Base-by-base conservation (phyloP, 768 basidiomycete genomes). In the Russula lepida region DNA sequence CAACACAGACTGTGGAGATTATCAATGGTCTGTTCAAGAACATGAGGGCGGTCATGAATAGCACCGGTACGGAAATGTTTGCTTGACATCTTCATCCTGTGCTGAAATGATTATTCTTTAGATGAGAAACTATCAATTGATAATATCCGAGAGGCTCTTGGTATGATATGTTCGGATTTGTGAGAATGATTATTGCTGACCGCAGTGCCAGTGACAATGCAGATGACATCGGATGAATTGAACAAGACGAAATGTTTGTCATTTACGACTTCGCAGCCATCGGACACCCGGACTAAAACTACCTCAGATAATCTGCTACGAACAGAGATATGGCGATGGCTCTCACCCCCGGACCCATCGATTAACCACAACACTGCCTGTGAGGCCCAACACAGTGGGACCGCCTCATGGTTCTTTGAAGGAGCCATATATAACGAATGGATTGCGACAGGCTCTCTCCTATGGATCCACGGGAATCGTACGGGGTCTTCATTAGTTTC, bases 391-490 rank as follows among this genome's bases (percentile, higher is more conserved):
- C 23, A 51, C 17, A 19, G 3, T 28, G 51, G 30, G 12, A 53
- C 51, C 19, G 23, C 51, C 23, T 2, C 11, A 0, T 59, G 58
- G 58, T 46, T 59, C 19, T 33, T 46, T 47, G 7, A 53, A 53
- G 32, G 58, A 3, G 1, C 11, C 0, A 30, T 53, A 6, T 53
- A 33, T 12, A 19, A 46, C 3, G 41, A 58, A 28, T 52, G 49
- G 49, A 51, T 25, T 11, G 19, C 19, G 5, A 51, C 6, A 3
- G 49, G 49, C 2, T 50, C 37, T 2, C 5, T 58, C 12, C 30
- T 58, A 4, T 52, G 58, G 58, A 33, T 13, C 8, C 41, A 58
- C 12, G 58, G 58, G 6, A 59, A 59, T 15, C 58, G 58, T 59
- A 46, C 17, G 30, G 9, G 1, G 8, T 35, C 4, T 6, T 6